Evolutionary conservation across 768 basidiomycete species (phyloP).

Genomic region (Astraeus odoratus): DNA sequence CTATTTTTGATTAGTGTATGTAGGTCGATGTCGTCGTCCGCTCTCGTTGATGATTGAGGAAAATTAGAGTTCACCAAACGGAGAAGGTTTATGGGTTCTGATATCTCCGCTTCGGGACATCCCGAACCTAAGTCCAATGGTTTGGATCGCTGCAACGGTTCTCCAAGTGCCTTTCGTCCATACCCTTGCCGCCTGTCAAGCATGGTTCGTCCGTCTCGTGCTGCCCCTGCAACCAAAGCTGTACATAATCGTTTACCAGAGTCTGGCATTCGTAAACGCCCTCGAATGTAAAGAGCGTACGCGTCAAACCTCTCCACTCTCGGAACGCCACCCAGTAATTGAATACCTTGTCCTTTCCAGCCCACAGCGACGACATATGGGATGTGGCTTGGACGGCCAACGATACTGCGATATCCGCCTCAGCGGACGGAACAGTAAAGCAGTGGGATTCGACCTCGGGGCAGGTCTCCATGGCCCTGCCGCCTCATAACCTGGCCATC

Average conservation of each 20-base stretch:
- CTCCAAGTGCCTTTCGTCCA: conserved; percentile 2
- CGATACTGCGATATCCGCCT: conserved; percentile 60
- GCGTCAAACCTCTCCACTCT: conserved; percentile 14
- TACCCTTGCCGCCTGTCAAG: not conserved
- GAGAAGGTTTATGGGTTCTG: conserved; percentile 31
- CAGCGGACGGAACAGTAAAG: conserved; percentile 72
- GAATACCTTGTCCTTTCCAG: conserved; percentile 36
- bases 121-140: conserved; percentile 22
- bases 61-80: conserved; percentile 43
- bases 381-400: conserved; percentile 64
- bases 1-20: conserved; percentile 13
- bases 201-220: conserved; percentile 24
- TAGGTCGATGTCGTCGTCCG: conserved; percentile 81
- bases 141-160: not conserved
- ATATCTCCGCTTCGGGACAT: conserved; percentile 46
- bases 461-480: conserved; percentile 50
- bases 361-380: conserved; percentile 77
- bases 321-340: not conserved
- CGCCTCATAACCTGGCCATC: conserved; percentile 80
- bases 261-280: conserved; percentile 66
- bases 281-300: conserved; percentile 76
- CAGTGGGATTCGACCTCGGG: conserved; percentile 66
- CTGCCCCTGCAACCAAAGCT: conserved; percentile 2
- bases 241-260: conserved; percentile 37
- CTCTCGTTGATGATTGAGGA: conserved; percentile 86